Evolutionary conservation across 2,329 filamentous ascomycete genomes (phyloP).

Genomic region (Monilinia aucupariae): DNA sequence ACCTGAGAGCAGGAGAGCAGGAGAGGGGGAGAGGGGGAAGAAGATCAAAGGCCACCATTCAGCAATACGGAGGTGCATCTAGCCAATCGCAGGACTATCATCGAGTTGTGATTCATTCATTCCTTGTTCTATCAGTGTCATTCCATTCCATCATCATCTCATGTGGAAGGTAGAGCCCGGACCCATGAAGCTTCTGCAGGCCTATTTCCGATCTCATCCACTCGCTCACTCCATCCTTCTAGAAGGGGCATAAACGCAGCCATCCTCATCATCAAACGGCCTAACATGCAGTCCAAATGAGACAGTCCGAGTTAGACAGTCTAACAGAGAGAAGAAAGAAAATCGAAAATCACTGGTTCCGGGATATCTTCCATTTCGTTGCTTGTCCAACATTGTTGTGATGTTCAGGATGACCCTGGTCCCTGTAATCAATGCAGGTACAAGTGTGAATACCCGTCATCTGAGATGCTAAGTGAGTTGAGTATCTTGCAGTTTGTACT

Average conservation of each 20-base stretch:
- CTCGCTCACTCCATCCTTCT: neutral
- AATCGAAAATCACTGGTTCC: neutral
- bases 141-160: neutral
- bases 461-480: neutral
- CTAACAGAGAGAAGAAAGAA: neutral
- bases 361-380: slow-evolving; percentile 1
- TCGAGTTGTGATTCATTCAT: neutral
- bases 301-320: too few species aligned
- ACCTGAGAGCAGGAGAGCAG: neutral
- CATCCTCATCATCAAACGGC: neutral
- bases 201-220: slow-evolving; percentile 6
- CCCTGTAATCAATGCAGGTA: slow-evolving; percentile 12
- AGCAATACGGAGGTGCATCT: neutral
- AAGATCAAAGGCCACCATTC: too few species aligned
- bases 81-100: slow-evolving; percentile 7
- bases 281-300: neutral
- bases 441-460: neutral
- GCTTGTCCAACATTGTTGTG: slow-evolving; percentile 13
- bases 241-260: neutral
- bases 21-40: too few species aligned
- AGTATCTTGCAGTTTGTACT: neutral
- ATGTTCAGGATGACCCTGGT: slow-evolving; percentile 3
- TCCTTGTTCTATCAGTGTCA: slow-evolving; percentile 1
- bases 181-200: slow-evolving; percentile 9
- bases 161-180: slow-evolving; percentile 4